Conservation (phyloP, 169 alveolate genomes). For the Plasmodium vivax region DNA sequence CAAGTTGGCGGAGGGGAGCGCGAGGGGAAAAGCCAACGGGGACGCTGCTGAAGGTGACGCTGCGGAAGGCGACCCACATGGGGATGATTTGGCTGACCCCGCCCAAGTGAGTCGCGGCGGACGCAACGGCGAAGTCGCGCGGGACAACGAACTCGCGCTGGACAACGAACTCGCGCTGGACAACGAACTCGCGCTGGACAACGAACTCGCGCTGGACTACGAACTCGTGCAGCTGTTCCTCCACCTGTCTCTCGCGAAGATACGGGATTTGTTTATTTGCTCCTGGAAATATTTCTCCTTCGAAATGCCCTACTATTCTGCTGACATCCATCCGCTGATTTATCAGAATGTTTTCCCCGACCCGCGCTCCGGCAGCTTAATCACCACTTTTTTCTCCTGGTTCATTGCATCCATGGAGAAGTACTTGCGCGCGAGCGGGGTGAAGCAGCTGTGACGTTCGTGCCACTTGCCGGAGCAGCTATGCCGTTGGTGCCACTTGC, state of each 20-base stretch:
- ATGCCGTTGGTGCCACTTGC: neutral
- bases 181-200: constrained; percentile 35
- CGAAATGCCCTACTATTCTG: constrained; percentile 46
- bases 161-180: too few species aligned
- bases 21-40: neutral
- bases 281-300: constrained; percentile 73
- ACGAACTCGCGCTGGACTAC: constrained; percentile 19
- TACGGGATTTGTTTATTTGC: constrained; percentile 72
- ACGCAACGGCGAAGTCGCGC: neutral
- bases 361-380: constrained; percentile 8
- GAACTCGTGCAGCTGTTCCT: constrained; percentile 42
- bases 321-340: constrained; percentile 61
- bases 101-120: neutral
- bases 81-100: neutral
- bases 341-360: constrained; percentile 52
- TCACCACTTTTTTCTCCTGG: constrained; percentile 45
- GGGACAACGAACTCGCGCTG: constrained; percentile 45
- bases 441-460: neutral
- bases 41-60: neutral
- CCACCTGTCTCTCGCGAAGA: constrained; percentile 34
- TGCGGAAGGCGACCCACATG: neutral
- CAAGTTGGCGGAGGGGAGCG: neutral
- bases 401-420: constrained; percentile 33
- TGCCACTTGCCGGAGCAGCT: neutral
- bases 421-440: constrained; percentile 20